phyloP scores from a whole-genome alignment of 106 monocot genomes.

The Dioscorea dumetorum region DNA sequence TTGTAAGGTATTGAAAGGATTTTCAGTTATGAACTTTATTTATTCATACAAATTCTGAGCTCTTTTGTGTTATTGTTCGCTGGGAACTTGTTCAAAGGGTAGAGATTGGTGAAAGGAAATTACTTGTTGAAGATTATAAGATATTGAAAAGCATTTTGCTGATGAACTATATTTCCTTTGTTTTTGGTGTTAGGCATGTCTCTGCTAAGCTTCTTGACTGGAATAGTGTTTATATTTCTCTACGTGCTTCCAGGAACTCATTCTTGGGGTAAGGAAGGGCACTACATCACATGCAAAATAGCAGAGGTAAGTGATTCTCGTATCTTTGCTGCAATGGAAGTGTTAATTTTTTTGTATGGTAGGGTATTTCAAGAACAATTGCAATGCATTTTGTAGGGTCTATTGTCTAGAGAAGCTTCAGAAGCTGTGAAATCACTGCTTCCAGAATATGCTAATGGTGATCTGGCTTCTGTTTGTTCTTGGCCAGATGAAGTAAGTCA shows the following conservation, averaged over 20 bases:
- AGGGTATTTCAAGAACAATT: too few relatives aligned
- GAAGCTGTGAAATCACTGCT: conserved; percentile 25
- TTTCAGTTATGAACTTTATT: too few relatives aligned
- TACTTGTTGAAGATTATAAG: too few relatives aligned
- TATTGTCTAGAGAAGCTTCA: conserved; percentile 19
- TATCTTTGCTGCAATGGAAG: not conserved
- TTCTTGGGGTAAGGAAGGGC: conserved; percentile 39
- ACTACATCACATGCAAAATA: conserved; percentile 31
- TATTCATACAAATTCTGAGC: too few relatives aligned
- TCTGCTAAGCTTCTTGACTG: not conserved
- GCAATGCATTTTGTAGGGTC: conserved; percentile 7
- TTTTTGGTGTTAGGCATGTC: conserved; percentile 7
- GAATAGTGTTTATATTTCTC: conserved; percentile 8
- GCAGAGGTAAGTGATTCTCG: conserved; percentile 19
- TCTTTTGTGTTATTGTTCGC: too few relatives aligned
- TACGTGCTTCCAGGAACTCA: conserved; percentile 13
- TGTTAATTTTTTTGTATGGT: not conserved
- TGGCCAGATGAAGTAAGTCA: conserved; percentile 39
- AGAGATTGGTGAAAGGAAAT: too few relatives aligned
- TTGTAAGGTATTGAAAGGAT: too few relatives aligned
- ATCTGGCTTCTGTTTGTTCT: conserved; percentile 32
- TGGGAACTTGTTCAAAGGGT: too few relatives aligned
- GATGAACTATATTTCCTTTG: too few relatives aligned
- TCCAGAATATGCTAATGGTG: conserved; percentile 33
- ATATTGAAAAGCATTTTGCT: too few relatives aligned